These are phyloP conservation scores for Leccinum ochraceum DNA, from an alignment of 768 basidiomycete genomes.

Conservation along the genomic window DNA sequence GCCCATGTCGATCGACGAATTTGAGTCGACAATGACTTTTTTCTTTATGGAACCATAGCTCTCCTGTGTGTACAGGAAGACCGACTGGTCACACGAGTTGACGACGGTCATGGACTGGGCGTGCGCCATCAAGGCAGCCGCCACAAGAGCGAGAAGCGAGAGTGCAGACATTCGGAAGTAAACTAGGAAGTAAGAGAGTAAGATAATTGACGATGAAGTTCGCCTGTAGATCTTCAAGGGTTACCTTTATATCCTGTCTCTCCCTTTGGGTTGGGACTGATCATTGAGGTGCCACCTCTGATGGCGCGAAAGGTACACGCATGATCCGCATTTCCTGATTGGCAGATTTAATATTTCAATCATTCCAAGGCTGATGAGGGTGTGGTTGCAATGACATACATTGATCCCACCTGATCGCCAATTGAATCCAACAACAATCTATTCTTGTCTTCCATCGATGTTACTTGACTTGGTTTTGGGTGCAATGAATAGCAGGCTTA, in stretches of 20 bases:
- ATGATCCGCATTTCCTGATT: neutral
- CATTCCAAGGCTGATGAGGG: neutral
- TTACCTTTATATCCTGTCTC: neutral
- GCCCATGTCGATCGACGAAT: conserved; percentile 17
- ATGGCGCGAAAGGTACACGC: neutral
- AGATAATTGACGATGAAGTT: neutral
- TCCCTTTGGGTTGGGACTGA: neutral
- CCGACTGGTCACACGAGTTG: conserved; percentile 24
- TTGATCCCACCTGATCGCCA: neutral
- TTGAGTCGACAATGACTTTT: conserved; percentile 16
- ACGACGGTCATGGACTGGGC: conserved; percentile 27
- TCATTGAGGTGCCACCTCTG: neutral
- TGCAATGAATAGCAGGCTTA: neutral
- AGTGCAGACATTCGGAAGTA: neutral
- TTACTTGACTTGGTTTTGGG: neutral
- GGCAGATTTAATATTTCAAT: neutral
- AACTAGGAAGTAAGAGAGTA: neutral
- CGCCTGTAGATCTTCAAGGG: neutral
- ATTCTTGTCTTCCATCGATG: neutral
- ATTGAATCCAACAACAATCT: neutral
- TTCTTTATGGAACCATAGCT: conserved; percentile 26
- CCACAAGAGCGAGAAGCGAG: conserved; percentile 14
- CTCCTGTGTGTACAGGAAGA: conserved; percentile 24
- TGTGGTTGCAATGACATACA: neutral
- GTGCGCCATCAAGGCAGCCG: neutral